These are phyloP conservation scores for Ceratobasidium sp. DNA, from an alignment of 1,284 basidiomycete species.

Conservation along the genomic window DNA sequence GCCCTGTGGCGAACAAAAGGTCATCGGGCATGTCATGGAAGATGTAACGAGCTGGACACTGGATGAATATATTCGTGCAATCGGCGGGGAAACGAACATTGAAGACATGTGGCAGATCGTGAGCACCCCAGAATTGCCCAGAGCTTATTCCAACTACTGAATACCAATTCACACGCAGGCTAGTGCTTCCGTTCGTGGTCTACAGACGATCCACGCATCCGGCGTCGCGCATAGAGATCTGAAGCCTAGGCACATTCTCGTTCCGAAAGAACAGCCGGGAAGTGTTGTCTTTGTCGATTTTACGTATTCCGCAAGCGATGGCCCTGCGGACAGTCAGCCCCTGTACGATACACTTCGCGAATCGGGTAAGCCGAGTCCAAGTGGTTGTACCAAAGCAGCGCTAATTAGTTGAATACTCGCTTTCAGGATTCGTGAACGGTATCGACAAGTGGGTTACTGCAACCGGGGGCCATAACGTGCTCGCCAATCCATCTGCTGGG, in stretches of 20 bases:
- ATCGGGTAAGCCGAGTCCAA: constrained; percentile 37
- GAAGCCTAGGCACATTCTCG: constrained; percentile 42
- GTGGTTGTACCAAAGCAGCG: neutral
- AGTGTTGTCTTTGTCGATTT: constrained; percentile 43
- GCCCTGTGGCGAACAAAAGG: constrained; percentile 42
- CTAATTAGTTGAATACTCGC: constrained; percentile 30
- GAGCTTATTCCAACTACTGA: constrained; percentile 11
- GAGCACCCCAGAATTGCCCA: constrained; percentile 3
- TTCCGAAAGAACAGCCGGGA: constrained; percentile 39
- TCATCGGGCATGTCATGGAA: constrained; percentile 43
- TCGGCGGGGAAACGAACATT: constrained; percentile 39
- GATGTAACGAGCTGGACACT: constrained; percentile 42
- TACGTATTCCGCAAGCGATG: constrained; percentile 43
- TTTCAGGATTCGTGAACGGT: constrained; percentile 43
- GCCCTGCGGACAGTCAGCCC: constrained; percentile 40
- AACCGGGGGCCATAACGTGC: constrained; percentile 36
- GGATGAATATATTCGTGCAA: constrained; percentile 38
- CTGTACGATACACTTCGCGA: constrained; percentile 38
- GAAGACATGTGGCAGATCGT: constrained; percentile 42
- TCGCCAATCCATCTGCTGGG: constrained; percentile 21
- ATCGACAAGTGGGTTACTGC: constrained; percentile 42
- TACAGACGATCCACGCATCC: constrained; percentile 39
- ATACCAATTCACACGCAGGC: constrained; percentile 28
- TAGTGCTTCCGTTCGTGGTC: constrained; percentile 19
- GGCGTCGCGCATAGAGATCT: constrained; percentile 42